A percentile compares a stretch with the other conserved stretches of the same genome.
Conservation (phyloP, 352 stramenopile genomes). For the Pythium scleroteichum region DNA sequence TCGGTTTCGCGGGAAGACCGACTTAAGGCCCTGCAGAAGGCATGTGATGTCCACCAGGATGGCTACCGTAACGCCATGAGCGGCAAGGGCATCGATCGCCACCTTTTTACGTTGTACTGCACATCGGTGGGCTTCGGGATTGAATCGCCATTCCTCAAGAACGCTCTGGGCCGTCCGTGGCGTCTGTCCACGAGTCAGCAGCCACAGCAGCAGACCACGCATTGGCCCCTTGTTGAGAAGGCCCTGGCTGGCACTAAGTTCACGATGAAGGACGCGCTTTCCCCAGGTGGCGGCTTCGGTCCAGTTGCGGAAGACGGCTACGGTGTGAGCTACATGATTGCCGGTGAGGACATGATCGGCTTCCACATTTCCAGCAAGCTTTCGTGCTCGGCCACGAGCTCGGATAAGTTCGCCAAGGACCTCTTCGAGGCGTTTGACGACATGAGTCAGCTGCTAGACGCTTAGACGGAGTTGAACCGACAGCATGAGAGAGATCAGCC, state of each 20-base stretch:
- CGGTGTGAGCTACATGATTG: constrained; percentile 92
- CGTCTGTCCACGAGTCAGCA: constrained; percentile 89
- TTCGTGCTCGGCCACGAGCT: constrained; percentile 67
- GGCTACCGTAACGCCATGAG: constrained; percentile 91
- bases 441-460: constrained; percentile 53
- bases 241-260: constrained; percentile 54
- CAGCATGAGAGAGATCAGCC: too few relatives aligned
- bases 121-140: constrained; percentile 85
- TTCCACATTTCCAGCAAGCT: constrained; percentile 93
- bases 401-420: constrained; percentile 77
- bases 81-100: constrained; percentile 92
- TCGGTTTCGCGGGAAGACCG: constrained; percentile 71
- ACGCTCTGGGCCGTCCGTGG: constrained; percentile 82
- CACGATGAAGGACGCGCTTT: constrained; percentile 58
- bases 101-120: constrained; percentile 95
- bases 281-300: constrained; percentile 87
- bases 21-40: constrained; percentile 84
- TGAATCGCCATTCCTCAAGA: constrained; percentile 89
- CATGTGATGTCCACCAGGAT: constrained; percentile 89
- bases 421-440: constrained; percentile 82
- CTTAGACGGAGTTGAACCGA: constrained; percentile 6
- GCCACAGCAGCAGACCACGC: constrained; percentile 86
- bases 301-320: constrained; percentile 90
- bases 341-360: constrained; percentile 84
- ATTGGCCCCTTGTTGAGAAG: constrained; percentile 78